These are phyloP conservation scores for Avena eriantha DNA, from an alignment of 176 grass and related monocot species.

Conservation along the genomic window DNA sequence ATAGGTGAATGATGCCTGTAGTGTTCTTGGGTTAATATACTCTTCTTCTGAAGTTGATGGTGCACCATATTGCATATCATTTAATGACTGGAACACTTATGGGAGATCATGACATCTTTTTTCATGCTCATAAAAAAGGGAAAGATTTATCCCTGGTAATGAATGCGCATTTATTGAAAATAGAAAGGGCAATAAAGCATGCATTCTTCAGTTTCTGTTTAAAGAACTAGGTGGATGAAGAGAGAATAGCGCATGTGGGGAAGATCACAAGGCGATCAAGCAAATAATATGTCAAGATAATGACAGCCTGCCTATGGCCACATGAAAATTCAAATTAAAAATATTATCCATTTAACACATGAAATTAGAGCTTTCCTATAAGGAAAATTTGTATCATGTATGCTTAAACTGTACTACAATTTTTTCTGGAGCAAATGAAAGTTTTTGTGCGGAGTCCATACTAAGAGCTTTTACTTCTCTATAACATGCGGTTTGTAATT, in stretches of 20 bases:
- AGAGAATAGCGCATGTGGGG: background rate
- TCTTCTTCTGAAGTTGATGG: background rate
- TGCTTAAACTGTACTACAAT: conserved; percentile 44
- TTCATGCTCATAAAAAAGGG: background rate
- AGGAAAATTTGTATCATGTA: background rate
- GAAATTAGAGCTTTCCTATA: background rate
- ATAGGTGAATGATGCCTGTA: background rate
- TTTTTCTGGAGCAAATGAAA: conserved; percentile 88
- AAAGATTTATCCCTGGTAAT: background rate
- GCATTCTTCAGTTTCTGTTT: background rate
- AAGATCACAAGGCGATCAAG: background rate
- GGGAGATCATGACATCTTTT: background rate
- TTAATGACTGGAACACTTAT: background rate
- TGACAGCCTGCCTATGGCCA: background rate
- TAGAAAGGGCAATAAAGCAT: background rate
- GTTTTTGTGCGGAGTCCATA: conserved; percentile 86
- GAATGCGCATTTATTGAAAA: conserved; percentile 10
- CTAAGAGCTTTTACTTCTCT: conserved; percentile 74
- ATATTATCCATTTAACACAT: background rate
- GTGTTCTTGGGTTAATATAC: conserved; percentile 29
- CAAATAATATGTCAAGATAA: background rate
- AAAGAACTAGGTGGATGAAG: background rate
- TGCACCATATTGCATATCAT: background rate
- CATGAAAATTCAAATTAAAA: background rate
- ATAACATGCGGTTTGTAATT: conserved; percentile 28